These are phyloP conservation scores for Mortierella sp. DNA, from an alignment of 371 early-diverging fungal genomes.

Conservation along the genomic window DNA sequence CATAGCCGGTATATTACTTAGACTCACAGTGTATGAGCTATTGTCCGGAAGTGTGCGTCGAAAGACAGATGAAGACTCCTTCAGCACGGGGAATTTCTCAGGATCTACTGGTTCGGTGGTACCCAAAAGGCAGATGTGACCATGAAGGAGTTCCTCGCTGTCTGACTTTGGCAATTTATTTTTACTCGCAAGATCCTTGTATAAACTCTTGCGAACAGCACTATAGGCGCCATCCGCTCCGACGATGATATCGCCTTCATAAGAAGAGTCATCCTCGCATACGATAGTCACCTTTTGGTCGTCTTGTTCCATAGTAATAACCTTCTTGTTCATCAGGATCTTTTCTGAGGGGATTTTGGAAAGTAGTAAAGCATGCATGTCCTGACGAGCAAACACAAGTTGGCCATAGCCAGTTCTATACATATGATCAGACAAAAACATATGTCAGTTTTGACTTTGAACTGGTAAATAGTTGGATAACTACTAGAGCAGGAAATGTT, in stretches of 20 bases:
- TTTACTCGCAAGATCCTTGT: neutral
- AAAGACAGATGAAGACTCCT: neutral
- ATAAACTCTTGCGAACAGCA: neutral
- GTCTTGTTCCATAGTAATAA: neutral
- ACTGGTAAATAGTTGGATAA: no score
- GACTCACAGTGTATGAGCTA: no score
- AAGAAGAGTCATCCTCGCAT: neutral
- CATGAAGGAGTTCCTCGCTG: neutral
- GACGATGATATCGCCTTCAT: neutral
- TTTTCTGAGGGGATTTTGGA: neutral
- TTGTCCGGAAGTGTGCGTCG: no score
- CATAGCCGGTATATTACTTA: no score
- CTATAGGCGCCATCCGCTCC: conserved; percentile 2
- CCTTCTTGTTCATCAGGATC: neutral
- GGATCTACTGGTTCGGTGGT: neutral
- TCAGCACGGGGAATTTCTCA: neutral
- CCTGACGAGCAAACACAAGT: neutral
- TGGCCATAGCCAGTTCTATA: neutral
- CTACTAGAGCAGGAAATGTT: no score
- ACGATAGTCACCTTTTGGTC: neutral
- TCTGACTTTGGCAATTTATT: neutral
- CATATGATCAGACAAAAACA: no score
- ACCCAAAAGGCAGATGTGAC: neutral
- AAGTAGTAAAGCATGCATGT: neutral
- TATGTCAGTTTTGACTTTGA: neutral